These are phyloP conservation scores for Corchorus olitorius DNA, from an alignment of 345 rosid genomes.

Conservation along the genomic window DNA sequence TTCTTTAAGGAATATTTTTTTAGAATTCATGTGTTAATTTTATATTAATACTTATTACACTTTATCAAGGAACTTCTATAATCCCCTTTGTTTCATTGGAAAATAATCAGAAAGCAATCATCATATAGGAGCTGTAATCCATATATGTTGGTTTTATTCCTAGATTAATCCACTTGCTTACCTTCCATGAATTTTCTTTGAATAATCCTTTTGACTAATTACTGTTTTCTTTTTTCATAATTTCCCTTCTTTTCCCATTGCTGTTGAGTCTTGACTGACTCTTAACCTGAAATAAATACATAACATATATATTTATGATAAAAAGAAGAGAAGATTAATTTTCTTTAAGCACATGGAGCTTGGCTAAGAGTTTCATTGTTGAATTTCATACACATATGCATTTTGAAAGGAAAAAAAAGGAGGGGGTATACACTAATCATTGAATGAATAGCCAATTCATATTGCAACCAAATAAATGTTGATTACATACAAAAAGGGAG, in stretches of 20 bases:
- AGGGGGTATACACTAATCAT: too few species aligned
- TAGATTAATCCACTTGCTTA: not conserved
- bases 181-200: not conserved
- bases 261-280: too few species aligned
- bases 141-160: conserved; percentile 2
- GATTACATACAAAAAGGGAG: too few species aligned
- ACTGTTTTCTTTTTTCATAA: not conserved
- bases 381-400: too few species aligned
- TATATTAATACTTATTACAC: not conserved
- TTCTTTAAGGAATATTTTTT: not conserved
- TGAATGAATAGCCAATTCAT: too few species aligned
- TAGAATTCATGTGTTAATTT: not conserved
- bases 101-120: conserved; percentile 3
- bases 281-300: too few species aligned
- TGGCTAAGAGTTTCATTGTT: too few species aligned
- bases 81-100: not conserved
- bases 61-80: conserved; percentile 12
- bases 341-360: too few species aligned
- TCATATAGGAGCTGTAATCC: conserved; percentile 22
- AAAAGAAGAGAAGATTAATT: too few species aligned
- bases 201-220: not conserved
- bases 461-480: too few species aligned
- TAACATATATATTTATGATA: too few species aligned
- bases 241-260: not conserved
- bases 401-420: too few species aligned